Evolutionary conservation across 148 eudicot species (phyloP).

Genomic region (Rhododendron simsii): DNA sequence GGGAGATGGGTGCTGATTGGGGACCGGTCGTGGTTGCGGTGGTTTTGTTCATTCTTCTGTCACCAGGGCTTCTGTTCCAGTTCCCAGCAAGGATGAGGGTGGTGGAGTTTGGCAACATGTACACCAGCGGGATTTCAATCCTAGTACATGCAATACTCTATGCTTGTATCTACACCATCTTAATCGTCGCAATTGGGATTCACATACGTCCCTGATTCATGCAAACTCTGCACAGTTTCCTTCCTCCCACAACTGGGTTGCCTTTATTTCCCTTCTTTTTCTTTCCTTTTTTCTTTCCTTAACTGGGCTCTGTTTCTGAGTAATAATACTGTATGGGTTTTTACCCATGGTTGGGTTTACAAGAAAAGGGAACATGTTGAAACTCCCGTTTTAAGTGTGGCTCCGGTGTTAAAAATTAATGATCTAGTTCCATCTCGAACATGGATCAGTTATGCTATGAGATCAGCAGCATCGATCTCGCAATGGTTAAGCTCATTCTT

Average conservation of each 20-base stretch:
- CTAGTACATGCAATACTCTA: slow-evolving; percentile 8
- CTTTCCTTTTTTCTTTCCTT: background rate
- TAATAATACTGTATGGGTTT: background rate
- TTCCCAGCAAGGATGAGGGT: slow-evolving; percentile 13
- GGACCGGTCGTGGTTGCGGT: slow-evolving; percentile 8
- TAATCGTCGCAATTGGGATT: background rate
- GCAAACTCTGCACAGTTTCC: background rate
- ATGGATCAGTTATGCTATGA: background rate
- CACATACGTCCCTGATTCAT: slow-evolving; percentile 7
- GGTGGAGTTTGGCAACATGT: slow-evolving; percentile 15
- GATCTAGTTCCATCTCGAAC: background rate
- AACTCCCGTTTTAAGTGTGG: background rate
- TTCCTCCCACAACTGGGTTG: background rate
- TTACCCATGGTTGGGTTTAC: background rate
- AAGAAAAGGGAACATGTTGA: background rate
- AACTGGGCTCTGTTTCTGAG: background rate
- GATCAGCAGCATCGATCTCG: background rate
- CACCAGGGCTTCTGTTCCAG: slow-evolving; percentile 14
- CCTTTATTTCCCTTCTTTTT: background rate
- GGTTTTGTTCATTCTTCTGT: slow-evolving; percentile 8
- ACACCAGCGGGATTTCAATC: slow-evolving; percentile 13
- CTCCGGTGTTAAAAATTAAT: background rate
- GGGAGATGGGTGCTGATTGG: slow-evolving; percentile 7
- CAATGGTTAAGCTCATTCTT: background rate
- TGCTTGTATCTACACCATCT: slow-evolving; percentile 6